Base-by-base conservation (phyloP, 208 protist species). In the Leishmania mexicana region DNA sequence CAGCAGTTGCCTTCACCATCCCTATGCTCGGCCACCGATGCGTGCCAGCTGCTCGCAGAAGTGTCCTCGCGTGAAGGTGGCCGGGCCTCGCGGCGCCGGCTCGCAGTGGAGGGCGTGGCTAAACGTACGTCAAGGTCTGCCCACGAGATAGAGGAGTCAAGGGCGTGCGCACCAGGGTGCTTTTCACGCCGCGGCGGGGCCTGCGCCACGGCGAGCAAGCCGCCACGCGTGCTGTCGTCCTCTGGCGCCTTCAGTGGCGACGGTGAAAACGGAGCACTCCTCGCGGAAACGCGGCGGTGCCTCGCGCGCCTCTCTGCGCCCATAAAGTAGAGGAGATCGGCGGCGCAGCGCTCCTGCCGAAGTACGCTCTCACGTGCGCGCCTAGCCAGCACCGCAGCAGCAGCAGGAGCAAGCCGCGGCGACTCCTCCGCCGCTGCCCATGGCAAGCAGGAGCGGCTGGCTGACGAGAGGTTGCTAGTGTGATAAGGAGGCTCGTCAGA, bases 271-370 rank as follows among this genome's bases (percentile, higher is more conserved):
- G 73, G 35, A 35, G 75, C 54, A n/a, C 58, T 60, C 7, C 21
- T 51, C 2, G 58, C 42, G 24, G 53, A 31, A 28, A 38, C 10
- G 42, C 24, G 47, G 7, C 76, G 70, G 21, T 58, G 82, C 5
- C 54, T 45, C 31, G 75, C 73, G 47, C 57, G 58, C 42, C 19
- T 13, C 75, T 86, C 83, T 4, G 83, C 75, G 28, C 65, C 42
- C 78, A 86, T 80, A 40, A 86, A 86, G 49, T 86, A 86, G 19
- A 80, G 65, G 42, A 86, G 47, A 45, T 86, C 83, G 4, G 78
- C 49, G n/a, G 78, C 83, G 35, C 78, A 79, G 28, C 58, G 13
- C 21, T 86, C 78, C 42, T 86, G 83, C 38, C 60, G 78, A 65
- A 80, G 17, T 19, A 80, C 83, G 49, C 83, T 86, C 24, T 79